Percentiles rank a stretch among this genome's conserved stretches.
Evolutionary conservation across 2,329 filamentous ascomycete genomes (phyloP).

Genomic region (Cytospora piceae): DNA sequence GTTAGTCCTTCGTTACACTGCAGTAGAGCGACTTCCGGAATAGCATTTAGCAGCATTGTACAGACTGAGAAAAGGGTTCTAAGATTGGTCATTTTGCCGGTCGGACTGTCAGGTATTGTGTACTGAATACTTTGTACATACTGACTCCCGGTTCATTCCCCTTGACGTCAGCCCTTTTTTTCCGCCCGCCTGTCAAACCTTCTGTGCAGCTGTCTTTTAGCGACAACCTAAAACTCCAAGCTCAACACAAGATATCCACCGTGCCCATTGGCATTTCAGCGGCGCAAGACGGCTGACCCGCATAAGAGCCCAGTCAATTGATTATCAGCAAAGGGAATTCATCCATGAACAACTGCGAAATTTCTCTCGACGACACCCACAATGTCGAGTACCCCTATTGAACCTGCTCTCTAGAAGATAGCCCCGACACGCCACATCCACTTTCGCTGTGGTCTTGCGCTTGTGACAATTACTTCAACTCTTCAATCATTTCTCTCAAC

Average conservation of each 20-base stretch:
- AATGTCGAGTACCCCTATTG: conserved; percentile 26
- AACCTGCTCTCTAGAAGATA: conserved; percentile 22
- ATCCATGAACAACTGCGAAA: conserved; percentile 24
- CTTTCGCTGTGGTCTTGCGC: conserved; percentile 12
- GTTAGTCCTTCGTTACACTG: too few species aligned
- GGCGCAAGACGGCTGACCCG: neutral
- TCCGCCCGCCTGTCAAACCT: conserved; percentile 8
- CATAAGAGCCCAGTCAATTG: neutral
- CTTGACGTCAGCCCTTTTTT: conserved; percentile 30
- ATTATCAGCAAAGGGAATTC: neutral
- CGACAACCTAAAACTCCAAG: conserved; percentile 16
- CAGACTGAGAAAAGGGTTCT: neutral
- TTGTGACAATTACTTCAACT: conserved; percentile 4
- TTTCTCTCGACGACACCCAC: conserved; percentile 24
- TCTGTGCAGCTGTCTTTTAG: conserved; percentile 7
- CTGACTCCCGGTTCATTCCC: neutral
- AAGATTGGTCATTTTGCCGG: neutral
- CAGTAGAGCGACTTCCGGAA: too few species aligned
- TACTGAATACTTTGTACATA: neutral
- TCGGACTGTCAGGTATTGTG: neutral
- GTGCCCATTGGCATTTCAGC: neutral
- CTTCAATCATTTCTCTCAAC: neutral
- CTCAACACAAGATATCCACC: conserved; percentile 11
- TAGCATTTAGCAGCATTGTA: neutral
- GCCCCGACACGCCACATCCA: conserved; percentile 16